These are phyloP conservation scores for Trypanosoma conorhini DNA, from an alignment of 208 protist genomes.

Conservation along the genomic window DNA sequence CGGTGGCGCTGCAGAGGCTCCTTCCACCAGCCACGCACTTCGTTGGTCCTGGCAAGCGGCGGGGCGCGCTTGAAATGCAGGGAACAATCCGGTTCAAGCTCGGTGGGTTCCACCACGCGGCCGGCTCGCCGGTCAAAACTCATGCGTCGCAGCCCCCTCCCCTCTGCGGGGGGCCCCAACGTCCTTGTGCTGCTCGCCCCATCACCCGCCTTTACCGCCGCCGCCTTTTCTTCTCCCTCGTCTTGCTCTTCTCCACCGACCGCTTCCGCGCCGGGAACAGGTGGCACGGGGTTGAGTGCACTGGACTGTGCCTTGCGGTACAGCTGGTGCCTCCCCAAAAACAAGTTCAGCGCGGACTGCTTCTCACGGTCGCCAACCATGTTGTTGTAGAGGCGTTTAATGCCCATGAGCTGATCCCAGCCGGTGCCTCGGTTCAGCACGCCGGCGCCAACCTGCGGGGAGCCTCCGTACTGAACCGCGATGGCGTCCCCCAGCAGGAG, in stretches of 20 bases:
- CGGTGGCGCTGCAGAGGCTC: constrained; percentile 37
- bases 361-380: constrained; percentile 77
- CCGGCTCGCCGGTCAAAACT: neutral
- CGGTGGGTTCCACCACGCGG: constrained; percentile 23
- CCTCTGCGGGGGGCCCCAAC: neutral
- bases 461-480: constrained; percentile 89
- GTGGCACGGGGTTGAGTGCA: constrained; percentile 12
- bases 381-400: constrained; percentile 90
- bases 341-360: constrained; percentile 76
- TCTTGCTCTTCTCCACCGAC: neutral
- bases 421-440: constrained; percentile 78
- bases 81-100: constrained; percentile 69
- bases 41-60: constrained; percentile 19
- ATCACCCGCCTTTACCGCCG: constrained; percentile 5
- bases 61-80: constrained; percentile 41
- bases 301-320: constrained; percentile 18
- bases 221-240: neutral
- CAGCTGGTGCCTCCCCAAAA: constrained; percentile 76
- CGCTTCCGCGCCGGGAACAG: neutral
- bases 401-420: constrained; percentile 88
- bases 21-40: constrained; percentile 53
- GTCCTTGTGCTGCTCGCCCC: neutral
- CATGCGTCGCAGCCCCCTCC: neutral
- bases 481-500: constrained; percentile 79
- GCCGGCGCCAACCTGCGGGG: constrained; percentile 80